phyloP scores from a whole-genome alignment of 2,329 filamentous ascomycete genomes.

The Talaromyces sp. region DNA sequence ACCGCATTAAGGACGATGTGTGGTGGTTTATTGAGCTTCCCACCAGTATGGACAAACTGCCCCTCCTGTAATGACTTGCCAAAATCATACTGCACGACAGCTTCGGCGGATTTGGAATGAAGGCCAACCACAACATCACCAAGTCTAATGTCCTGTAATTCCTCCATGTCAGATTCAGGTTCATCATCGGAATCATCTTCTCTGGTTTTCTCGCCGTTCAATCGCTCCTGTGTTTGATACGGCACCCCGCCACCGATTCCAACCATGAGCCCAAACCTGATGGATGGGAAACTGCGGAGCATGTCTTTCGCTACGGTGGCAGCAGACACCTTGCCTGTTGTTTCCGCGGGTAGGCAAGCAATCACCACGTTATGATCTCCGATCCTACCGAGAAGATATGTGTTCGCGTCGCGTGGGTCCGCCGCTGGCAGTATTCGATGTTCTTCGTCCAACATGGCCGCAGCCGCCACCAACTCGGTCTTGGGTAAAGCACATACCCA shows the following conservation, averaged over 20 bases:
- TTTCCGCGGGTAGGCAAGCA: constrained; percentile 13
- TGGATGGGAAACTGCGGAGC: constrained; percentile 14
- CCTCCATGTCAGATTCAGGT: too few species aligned
- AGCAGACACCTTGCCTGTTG: constrained; percentile 15
- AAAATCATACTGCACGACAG: constrained; percentile 21
- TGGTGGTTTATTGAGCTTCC: constrained; percentile 1
- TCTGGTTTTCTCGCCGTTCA: not conserved
- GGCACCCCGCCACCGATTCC: constrained; percentile 15
- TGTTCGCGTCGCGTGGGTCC: not conserved
- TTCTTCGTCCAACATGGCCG: constrained; percentile 9
- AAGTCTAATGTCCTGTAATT: constrained; percentile 9
- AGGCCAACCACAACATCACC: constrained; percentile 14
- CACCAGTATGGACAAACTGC: constrained; percentile 1
- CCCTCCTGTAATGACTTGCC: constrained; percentile 11
- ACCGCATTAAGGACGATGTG: not conserved
- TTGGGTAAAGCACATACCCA: constrained; percentile 10
- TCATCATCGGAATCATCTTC: too few species aligned
- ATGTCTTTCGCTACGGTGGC: constrained; percentile 15
- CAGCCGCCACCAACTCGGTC: constrained; percentile 11
- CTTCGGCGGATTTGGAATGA: constrained; percentile 9
- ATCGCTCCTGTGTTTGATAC: too few species aligned
- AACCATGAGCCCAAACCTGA: constrained; percentile 14
- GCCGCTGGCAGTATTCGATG: not conserved
- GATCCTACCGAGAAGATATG: not conserved
- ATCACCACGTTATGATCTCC: constrained; percentile 7